Evolutionary conservation across 1,139 yeast species (phyloP).

Genomic region (Saccharomycopsis hybrid): DNA sequence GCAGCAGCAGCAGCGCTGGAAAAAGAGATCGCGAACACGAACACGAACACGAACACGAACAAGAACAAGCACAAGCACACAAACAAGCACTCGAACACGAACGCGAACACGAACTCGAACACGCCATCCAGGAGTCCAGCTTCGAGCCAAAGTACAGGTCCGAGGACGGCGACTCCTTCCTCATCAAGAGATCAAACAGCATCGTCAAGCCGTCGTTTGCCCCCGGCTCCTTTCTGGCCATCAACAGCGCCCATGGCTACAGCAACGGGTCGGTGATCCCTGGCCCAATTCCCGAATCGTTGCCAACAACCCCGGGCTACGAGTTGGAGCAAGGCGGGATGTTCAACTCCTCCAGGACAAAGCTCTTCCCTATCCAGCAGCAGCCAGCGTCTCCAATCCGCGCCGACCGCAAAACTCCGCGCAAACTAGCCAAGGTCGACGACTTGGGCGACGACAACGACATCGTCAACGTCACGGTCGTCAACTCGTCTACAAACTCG

Average conservation of each 20-base stretch:
- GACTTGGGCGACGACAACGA: not conserved
- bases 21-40: too few species aligned
- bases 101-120: too few species aligned
- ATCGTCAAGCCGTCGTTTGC: not conserved
- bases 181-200: constrained; percentile 5
- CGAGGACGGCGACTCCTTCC: constrained; percentile 4
- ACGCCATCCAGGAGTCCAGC: too few species aligned
- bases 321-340: constrained; percentile 26
- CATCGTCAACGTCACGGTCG: not conserved
- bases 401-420: not conserved
- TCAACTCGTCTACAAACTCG: not conserved
- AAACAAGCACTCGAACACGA: too few species aligned
- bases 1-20: too few species aligned
- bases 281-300: constrained; percentile 28
- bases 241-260: not conserved
- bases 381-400: not conserved
- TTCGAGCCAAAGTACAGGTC: too few species aligned
- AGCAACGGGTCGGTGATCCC: constrained; percentile 1
- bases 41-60: too few species aligned
- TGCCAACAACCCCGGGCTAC: constrained; percentile 32
- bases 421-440: not conserved
- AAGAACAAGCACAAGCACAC: too few species aligned
- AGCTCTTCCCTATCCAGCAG: constrained; percentile 19
- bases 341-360: constrained; percentile 17
- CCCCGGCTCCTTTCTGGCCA: constrained; percentile 10